Evolutionary conservation across 2,329 filamentous ascomycete genomes (phyloP).

Genomic region (Botrytis galanthina): DNA sequence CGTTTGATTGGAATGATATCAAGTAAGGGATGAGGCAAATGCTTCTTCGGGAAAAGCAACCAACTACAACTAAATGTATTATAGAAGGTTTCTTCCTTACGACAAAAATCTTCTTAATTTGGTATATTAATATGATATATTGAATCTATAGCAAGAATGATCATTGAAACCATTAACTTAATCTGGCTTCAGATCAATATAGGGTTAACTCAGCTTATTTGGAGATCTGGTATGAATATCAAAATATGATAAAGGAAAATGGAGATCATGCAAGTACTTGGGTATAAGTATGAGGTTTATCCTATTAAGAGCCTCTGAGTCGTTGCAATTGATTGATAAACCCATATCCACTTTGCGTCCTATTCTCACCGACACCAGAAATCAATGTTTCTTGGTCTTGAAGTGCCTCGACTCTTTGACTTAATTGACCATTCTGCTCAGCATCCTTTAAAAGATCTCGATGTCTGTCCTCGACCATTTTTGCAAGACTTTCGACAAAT

Average conservation of each 20-base stretch:
- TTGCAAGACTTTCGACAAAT: constrained; percentile 79
- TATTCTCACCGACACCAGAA: constrained; percentile 27
- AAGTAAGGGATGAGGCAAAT: background rate
- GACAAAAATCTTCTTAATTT: background rate
- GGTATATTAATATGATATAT: background rate
- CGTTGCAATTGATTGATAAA: constrained; percentile 40
- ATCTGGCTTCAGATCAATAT: background rate
- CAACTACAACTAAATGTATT: background rate
- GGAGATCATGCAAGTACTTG: background rate
- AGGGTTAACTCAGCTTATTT: background rate
- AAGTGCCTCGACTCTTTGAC: constrained; percentile 32
- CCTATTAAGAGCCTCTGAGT: constrained; percentile 36
- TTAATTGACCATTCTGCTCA: constrained; percentile 33
- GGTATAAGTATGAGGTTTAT: background rate
- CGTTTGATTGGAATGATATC: background rate
- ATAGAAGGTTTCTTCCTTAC: background rate
- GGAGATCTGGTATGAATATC: background rate
- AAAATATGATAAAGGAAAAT: background rate
- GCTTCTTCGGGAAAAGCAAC: background rate
- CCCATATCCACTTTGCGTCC: constrained; percentile 37
- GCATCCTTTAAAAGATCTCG: constrained; percentile 37
- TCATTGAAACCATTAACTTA: background rate
- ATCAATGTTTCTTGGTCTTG: constrained; percentile 27
- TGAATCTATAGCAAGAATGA: background rate
- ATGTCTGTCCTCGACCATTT: constrained; percentile 73